A percentile compares a stretch with the other conserved stretches of the same genome.
phyloP scores from a whole-genome alignment of 352 stramenopile genomes.

The Pythium rhizo-oryzae region DNA sequence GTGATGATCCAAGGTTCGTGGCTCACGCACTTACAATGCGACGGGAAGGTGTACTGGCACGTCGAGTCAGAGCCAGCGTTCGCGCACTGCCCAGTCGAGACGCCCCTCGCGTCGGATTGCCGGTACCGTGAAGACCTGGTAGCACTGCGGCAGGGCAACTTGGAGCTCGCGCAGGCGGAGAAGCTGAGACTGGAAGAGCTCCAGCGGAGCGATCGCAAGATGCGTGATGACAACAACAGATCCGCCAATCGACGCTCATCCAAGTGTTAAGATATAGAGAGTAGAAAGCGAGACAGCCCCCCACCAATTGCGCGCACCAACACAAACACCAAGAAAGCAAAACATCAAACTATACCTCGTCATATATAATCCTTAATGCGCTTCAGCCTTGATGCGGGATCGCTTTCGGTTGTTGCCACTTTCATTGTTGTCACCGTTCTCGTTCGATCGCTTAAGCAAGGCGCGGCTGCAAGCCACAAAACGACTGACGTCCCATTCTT shows the following conservation, averaged over 20 bases:
- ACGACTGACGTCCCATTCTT: conserved; percentile 63
- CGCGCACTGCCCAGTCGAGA: conserved; percentile 45
- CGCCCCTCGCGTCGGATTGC: conserved; percentile 58
- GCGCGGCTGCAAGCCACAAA: conserved; percentile 51
- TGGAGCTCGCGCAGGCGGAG: conserved; percentile 55
- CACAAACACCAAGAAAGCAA: conserved; percentile 2
- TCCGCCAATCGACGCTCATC: conserved; percentile 7
- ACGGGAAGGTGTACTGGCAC: conserved; percentile 79
- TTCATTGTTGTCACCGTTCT: conserved; percentile 11
- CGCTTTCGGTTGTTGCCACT: conserved; percentile 23
- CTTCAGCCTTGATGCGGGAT: conserved; percentile 28
- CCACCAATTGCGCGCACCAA: neutral
- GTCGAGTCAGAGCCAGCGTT: conserved; percentile 69
- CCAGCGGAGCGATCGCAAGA: conserved; percentile 52
- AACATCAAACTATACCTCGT: conserved; percentile 8
- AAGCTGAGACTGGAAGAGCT: conserved; percentile 76
- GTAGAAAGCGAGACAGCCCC: neutral
- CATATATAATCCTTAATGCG: conserved; percentile 21
- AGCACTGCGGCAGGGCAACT: conserved; percentile 62
- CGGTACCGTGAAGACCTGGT: conserved; percentile 67
- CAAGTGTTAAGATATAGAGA: conserved; percentile 4
- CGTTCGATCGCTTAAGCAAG: conserved; percentile 18
- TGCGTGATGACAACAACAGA: conserved; percentile 12
- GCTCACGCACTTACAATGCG: conserved; percentile 71
- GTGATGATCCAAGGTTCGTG: conserved; percentile 47